Conservation (phyloP, 768 basidiomycete genomes). For the Amyloporia xantha region DNA sequence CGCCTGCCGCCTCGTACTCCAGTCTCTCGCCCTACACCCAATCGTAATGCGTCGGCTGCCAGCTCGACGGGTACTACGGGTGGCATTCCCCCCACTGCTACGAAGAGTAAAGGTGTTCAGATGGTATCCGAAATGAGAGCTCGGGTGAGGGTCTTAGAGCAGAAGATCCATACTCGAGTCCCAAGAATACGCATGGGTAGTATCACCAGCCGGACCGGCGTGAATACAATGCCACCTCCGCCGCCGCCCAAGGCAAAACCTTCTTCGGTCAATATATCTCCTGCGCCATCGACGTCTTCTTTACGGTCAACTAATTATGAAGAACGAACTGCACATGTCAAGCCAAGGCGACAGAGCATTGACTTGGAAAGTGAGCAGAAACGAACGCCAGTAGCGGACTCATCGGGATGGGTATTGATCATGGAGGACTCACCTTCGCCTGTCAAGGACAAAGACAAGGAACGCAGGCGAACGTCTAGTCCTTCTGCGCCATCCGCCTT, state of each 20-base stretch:
- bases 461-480: slow-evolving; percentile 55
- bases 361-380: slow-evolving; percentile 29
- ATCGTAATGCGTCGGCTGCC: slow-evolving; percentile 33
- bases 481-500: slow-evolving; percentile 51
- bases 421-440: slow-evolving; percentile 84
- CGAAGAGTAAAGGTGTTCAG: slow-evolving; percentile 78
- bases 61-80: slow-evolving; percentile 23
- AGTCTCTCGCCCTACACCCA: slow-evolving; percentile 29
- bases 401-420: slow-evolving; percentile 82
- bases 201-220: slow-evolving; percentile 48
- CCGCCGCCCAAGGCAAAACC: slow-evolving; percentile 9
- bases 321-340: slow-evolving; percentile 22
- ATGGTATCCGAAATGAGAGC: slow-evolving; percentile 93
- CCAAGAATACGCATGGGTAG: slow-evolving; percentile 80
- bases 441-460: slow-evolving; percentile 47
- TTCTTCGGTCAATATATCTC: slow-evolving; percentile 12
- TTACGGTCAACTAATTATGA: slow-evolving; percentile 16
- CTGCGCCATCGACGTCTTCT: slow-evolving; percentile 15
- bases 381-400: slow-evolving; percentile 48
- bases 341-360: slow-evolving; percentile 18
- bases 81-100: slow-evolving; percentile 35
- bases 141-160: slow-evolving; percentile 73
- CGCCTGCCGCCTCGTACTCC: slow-evolving; percentile 24
- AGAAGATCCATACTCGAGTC: slow-evolving; percentile 83
- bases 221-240: slow-evolving; percentile 27